Evolutionary conservation across 345 rosid genomes (phyloP).

Genomic region (Eucalyptus cloeziana): DNA sequence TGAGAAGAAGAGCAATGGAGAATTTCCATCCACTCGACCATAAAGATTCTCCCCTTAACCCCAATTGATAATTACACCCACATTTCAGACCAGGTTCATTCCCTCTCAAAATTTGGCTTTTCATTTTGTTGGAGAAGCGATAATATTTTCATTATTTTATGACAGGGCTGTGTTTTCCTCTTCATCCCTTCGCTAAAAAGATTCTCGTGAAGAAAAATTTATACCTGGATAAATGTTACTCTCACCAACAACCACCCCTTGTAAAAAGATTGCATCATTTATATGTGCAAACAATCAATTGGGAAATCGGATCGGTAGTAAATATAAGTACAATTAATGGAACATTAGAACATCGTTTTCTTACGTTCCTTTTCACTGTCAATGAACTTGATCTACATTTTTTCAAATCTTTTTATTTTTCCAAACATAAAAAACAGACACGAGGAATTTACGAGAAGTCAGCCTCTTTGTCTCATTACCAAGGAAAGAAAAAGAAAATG

Average conservation of each 20-base stretch:
- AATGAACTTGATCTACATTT: neutral
- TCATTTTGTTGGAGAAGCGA: neutral
- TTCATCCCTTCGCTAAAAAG: neutral
- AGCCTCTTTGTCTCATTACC: neutral
- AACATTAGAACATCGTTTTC: neutral
- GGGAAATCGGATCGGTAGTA: neutral
- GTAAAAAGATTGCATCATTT: neutral
- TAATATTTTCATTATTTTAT: neutral
- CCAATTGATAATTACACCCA: neutral
- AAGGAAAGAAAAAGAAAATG: neutral
- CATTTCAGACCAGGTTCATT: neutral
- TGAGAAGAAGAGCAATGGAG: neutral
- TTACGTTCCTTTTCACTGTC: neutral
- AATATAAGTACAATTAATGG: neutral
- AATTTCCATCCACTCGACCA: neutral
- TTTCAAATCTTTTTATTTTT: neutral
- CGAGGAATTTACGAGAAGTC: neutral
- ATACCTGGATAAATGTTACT: neutral
- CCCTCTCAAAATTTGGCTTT: neutral
- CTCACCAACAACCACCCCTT: neutral
- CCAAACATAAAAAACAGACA: neutral
- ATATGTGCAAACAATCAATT: neutral
- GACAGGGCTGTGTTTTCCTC: neutral
- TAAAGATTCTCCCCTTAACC: neutral
- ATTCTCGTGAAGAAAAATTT: neutral